These are phyloP conservation scores for Favolaschia claudopus DNA, from an alignment of 768 basidiomycete species.

Conservation along the genomic window DNA sequence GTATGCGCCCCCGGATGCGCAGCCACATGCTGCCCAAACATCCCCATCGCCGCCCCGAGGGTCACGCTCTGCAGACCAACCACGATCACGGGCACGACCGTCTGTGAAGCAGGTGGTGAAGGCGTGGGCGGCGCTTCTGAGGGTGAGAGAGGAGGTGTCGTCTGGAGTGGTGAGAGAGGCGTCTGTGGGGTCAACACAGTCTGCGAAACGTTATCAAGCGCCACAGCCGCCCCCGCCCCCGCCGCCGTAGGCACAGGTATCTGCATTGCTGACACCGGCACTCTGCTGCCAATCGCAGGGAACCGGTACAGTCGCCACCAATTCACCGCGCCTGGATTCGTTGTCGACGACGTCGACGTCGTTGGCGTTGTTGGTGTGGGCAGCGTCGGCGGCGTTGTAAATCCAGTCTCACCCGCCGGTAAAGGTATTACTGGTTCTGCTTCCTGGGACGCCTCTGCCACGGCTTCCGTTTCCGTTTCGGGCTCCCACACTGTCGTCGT, in stretches of 20 bases:
- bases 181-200: too few species aligned
- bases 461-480: background rate
- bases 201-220: too few species aligned
- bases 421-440: too few species aligned
- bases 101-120: constrained; percentile 37
- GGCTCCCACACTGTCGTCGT: background rate
- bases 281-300: constrained; percentile 69
- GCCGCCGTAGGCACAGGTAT: constrained; percentile 1
- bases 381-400: background rate
- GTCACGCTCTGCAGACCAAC: constrained; percentile 78
- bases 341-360: background rate
- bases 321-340: constrained; percentile 61
- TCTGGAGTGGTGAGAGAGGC: too few species aligned
- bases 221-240: background rate
- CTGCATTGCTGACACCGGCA: constrained; percentile 28
- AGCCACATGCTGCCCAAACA: constrained; percentile 5
- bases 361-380: background rate
- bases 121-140: too few species aligned
- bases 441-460: too few species aligned
- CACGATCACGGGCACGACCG: constrained; percentile 84
- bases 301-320: constrained; percentile 90
- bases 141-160: background rate
- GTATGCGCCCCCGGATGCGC: background rate
- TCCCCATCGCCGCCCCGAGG: constrained; percentile 30
- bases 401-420: too few species aligned